Conservation (phyloP, 108 stramenopile genomes). For the Epithemia pelagica region DNA sequence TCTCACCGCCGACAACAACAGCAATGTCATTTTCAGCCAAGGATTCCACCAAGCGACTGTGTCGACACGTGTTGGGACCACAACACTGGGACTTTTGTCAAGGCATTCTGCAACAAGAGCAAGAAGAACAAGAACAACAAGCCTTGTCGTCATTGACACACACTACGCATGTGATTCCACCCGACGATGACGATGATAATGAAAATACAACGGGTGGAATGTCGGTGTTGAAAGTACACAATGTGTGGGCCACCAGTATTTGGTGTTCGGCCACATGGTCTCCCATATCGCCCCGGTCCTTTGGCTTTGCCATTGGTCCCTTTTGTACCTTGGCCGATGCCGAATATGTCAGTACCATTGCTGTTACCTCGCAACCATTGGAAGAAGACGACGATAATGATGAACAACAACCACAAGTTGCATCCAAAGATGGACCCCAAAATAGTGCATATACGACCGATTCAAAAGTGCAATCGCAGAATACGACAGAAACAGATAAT, state of each 20-base stretch:
- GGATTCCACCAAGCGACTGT: conserved; percentile 3
- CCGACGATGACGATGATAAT: conserved; percentile 22
- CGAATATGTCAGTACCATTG: conserved; percentile 54
- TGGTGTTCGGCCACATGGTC: conserved; percentile 68
- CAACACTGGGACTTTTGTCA: conserved; percentile 26
- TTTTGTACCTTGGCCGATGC: conserved; percentile 73
- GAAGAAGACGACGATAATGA: conserved; percentile 55
- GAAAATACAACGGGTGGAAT: conserved; percentile 9
- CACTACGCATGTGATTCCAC: conserved; percentile 51
- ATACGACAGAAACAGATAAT: background rate
- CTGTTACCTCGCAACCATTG: too few species aligned
- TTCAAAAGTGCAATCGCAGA: background rate
- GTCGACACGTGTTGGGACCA: conserved; percentile 32
- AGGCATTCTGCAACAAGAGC: conserved; percentile 12
- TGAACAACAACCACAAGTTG: conserved; percentile 13
- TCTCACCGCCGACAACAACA: background rate
- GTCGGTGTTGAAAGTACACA: conserved; percentile 5
- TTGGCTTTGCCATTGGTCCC: conserved; percentile 82
- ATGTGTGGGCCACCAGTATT: conserved; percentile 53
- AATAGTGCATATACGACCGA: background rate
- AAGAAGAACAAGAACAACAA: conserved; percentile 2
- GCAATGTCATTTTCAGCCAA: background rate
- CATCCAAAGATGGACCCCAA: background rate
- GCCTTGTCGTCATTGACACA: conserved; percentile 4
- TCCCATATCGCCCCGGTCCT: conserved; percentile 62